Evolutionary conservation across 345 rosid genomes (phyloP).

Genomic region (Acer saccharum): DNA sequence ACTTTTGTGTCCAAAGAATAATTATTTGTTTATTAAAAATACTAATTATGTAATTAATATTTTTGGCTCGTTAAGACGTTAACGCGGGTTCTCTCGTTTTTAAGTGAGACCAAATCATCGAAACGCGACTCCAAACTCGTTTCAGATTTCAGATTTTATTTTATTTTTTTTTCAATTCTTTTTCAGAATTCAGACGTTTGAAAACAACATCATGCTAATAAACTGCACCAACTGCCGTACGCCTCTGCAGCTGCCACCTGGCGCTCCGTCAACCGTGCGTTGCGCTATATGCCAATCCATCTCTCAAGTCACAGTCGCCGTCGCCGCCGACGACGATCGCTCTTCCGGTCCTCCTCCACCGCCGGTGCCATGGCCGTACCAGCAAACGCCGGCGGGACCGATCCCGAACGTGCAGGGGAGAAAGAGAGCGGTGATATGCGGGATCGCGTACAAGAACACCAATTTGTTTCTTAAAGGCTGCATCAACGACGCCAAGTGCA

Average conservation of each 20-base stretch:
- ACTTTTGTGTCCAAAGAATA: background rate
- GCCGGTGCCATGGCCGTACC: constrained; percentile 35
- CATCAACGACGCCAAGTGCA: constrained; percentile 90
- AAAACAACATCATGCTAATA: constrained; percentile 52
- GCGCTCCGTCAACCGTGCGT: constrained; percentile 79
- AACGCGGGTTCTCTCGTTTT: background rate
- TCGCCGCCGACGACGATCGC: constrained; percentile 32
- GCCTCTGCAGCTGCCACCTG: constrained; percentile 76
- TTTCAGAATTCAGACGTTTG: too few relatives aligned
- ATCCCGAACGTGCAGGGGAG: constrained; percentile 61
- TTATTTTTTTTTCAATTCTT: too few relatives aligned
- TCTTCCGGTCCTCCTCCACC: constrained; percentile 47
- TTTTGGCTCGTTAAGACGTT: background rate
- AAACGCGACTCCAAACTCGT: too few relatives aligned
- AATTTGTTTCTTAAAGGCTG: constrained; percentile 75
- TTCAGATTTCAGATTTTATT: too few relatives aligned
- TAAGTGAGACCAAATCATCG: background rate
- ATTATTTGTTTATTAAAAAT: background rate
- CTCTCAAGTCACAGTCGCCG: constrained; percentile 55
- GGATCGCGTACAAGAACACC: constrained; percentile 71
- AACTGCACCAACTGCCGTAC: constrained; percentile 77
- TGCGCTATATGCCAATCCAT: constrained; percentile 78
- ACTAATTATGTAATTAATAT: background rate
- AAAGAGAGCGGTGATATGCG: constrained; percentile 83
- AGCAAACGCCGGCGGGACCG: constrained; percentile 36